These are phyloP conservation scores for Dactylis glomerata DNA, from an alignment of 176 grass and related monocot species.

Conservation along the genomic window DNA sequence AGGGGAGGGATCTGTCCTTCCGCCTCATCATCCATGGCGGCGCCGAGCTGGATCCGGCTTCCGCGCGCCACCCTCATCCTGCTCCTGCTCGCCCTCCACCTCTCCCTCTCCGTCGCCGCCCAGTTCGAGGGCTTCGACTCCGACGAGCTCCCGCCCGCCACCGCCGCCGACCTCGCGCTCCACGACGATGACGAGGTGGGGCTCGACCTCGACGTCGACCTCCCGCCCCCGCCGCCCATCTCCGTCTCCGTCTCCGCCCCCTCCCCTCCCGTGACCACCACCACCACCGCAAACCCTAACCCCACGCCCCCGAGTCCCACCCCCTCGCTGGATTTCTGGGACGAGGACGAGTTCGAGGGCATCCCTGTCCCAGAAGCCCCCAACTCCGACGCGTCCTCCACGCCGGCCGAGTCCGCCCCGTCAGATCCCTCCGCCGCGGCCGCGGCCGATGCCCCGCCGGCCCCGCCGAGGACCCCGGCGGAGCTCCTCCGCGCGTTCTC, in stretches of 20 bases:
- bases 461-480: neutral
- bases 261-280: slow-evolving; percentile 34
- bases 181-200: slow-evolving; percentile 44
- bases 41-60: slow-evolving; percentile 46
- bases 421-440: slow-evolving; percentile 41
- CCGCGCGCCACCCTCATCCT: slow-evolving; percentile 45
- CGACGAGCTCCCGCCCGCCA: slow-evolving; percentile 50
- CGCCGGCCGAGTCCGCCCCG: slow-evolving; percentile 12
- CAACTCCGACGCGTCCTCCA: slow-evolving; percentile 3
- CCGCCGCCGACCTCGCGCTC: slow-evolving; percentile 28
- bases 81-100: slow-evolving; percentile 40
- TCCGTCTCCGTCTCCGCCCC: slow-evolving; percentile 38
- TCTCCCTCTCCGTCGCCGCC: slow-evolving; percentile 55
- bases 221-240: slow-evolving; percentile 30
- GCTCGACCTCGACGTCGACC: slow-evolving; percentile 20
- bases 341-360: slow-evolving; percentile 99
- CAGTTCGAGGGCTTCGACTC: slow-evolving; percentile 94
- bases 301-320: slow-evolving; percentile 26
- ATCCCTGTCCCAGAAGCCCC: slow-evolving; percentile 47
- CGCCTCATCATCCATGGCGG: slow-evolving; percentile 52
- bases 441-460: slow-evolving; percentile 27
- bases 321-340: slow-evolving; percentile 72
- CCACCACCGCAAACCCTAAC: slow-evolving; percentile 37
- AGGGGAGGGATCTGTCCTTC: neutral
- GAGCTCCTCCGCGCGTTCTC: slow-evolving; percentile 59